phyloP scores from a whole-genome alignment of 1,284 basidiomycete genomes.

The Sporisorium sorghi region DNA sequence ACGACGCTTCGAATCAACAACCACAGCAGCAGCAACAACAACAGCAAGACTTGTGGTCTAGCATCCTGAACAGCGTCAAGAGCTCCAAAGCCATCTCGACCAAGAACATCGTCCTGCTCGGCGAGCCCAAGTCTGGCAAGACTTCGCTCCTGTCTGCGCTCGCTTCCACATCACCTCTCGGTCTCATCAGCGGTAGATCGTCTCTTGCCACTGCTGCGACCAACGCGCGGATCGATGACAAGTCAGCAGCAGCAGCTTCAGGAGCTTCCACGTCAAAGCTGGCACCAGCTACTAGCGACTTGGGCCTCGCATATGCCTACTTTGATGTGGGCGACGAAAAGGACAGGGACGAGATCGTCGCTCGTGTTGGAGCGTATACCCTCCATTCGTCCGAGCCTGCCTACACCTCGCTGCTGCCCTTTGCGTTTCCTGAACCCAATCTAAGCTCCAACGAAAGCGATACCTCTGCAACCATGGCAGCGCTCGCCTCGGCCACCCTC shows the following conservation, averaged over 20 bases:
- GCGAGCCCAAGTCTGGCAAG: constrained; percentile 80
- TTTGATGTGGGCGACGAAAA: constrained; percentile 64
- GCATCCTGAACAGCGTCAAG: constrained; percentile 88
- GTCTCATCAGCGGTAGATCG: constrained; percentile 38
- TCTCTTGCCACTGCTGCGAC: neutral
- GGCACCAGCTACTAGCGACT: constrained; percentile 17
- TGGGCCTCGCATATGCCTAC: constrained; percentile 62
- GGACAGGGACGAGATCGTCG: constrained; percentile 57
- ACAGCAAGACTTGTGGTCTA: constrained; percentile 81
- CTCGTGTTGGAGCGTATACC: constrained; percentile 81
- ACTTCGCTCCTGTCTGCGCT: constrained; percentile 78
- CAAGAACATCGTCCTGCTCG: constrained; percentile 84
- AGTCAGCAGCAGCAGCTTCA: constrained; percentile 2
- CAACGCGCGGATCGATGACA: constrained; percentile 4
- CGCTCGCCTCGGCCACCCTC: constrained; percentile 29
- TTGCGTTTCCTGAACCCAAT: constrained; percentile 80
- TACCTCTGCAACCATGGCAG: constrained; percentile 24
- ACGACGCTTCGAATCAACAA: constrained; percentile 1
- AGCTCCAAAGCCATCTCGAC: constrained; percentile 83
- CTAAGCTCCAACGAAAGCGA: constrained; percentile 29
- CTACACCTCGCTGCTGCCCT: constrained; percentile 82
- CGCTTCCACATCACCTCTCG: constrained; percentile 69
- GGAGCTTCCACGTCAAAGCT: constrained; percentile 4
- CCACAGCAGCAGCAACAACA: constrained; percentile 5
- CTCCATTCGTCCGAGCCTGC: constrained; percentile 82